Evolutionary conservation across 169 alveolate species (phyloP), one percentile per base, ranked within the genome.

Genomic region (Plasmodium billcollinsi): DNA sequence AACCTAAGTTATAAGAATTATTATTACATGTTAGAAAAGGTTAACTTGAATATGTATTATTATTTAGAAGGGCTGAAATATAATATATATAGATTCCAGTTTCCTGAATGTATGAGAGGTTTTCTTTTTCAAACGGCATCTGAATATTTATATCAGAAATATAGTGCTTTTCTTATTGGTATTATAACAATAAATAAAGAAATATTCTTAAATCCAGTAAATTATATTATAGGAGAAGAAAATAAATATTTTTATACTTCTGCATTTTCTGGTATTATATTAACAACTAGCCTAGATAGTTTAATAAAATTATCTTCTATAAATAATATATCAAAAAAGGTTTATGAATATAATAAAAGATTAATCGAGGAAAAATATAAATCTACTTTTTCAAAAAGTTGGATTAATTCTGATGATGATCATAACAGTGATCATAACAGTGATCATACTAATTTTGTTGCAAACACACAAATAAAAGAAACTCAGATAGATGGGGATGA

Each of bases 121-220:
- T 58, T 92, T 63, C 56, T 78, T 43, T 94, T 94, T 76, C 85
- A 69, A 72, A 94, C 93, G 0, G 88, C 94, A 2, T 86, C 92
- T 7, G 91, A 90, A 65, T 88, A 90, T 56, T 86, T 94, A 18
- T 94, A 94, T 75, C 93, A 88, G 39, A 72, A 88, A 49, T 80
- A 86, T 66, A 90, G 88, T 73, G 93, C 93, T 66, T 90, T 94
- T 63, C 92, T 94, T 11, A 73, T 94, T 33, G 96, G 96, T n/a
- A 86, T 94, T n/a, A 93, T 90, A 54, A 90, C 95, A 7, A 73
- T 45, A 2, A 70, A 73, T 69, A 92, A 94, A 47, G 76, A 72
- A 14, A 92, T 94, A 58, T 78, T 94, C 43, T 69, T 94, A 52
- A 94, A 94, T 63, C 96, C 96, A 24, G 78, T 86, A 2, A 90